Evolutionary conservation across 805 yeast species (phyloP).

Genomic region (Saccharomycopsis amapae): DNA sequence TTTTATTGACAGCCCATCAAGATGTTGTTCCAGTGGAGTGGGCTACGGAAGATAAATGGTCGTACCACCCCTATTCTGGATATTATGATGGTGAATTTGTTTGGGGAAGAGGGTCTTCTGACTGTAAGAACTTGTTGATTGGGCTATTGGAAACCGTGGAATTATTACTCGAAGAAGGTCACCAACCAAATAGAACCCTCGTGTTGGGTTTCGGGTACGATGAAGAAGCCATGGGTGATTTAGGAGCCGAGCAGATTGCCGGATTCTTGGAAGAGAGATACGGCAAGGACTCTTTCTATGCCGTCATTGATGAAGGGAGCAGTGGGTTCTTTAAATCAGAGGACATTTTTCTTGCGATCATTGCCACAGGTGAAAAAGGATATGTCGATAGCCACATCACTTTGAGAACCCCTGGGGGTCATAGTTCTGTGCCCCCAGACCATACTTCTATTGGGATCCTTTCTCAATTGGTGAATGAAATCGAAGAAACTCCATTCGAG

Average conservation of each 20-base stretch:
- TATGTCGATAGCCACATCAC: constrained; percentile 44
- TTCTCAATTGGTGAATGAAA: constrained; percentile 45
- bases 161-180: constrained; percentile 39
- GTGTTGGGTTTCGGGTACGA: constrained; percentile 69
- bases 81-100: constrained; percentile 57
- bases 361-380: constrained; percentile 59
- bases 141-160: constrained; percentile 65
- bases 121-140: constrained; percentile 64
- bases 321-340: constrained; percentile 33
- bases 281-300: constrained; percentile 53
- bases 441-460: constrained; percentile 76
- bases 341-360: constrained; percentile 45
- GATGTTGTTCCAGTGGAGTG: constrained; percentile 75
- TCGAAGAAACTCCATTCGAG: constrained; percentile 52
- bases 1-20: constrained; percentile 67
- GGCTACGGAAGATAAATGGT: constrained; percentile 55
- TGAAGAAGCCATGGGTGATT: constrained; percentile 62
- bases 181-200: constrained; percentile 53
- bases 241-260: constrained; percentile 54
- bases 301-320: constrained; percentile 69
- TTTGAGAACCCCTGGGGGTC: constrained; percentile 66
- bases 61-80: constrained; percentile 58
- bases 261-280: constrained; percentile 42
- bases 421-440: constrained; percentile 72
- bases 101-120: constrained; percentile 76